Percentiles rank a stretch among this genome's conserved stretches.
phyloP scores from a whole-genome alignment of 257 asterid genomes.

The Solanum tacnaense region DNA sequence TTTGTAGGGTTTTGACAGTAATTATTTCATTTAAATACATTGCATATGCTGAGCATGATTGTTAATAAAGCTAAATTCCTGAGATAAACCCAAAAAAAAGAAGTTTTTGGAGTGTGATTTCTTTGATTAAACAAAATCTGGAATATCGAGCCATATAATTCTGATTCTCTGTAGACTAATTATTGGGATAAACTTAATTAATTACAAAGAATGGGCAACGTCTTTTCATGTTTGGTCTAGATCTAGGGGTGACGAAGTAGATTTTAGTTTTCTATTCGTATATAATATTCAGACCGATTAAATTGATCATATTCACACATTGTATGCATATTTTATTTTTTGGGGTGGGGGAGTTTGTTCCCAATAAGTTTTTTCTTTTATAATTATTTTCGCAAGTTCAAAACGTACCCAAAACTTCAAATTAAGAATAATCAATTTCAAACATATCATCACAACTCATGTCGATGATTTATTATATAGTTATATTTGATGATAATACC shows the following conservation, averaged over 20 bases:
- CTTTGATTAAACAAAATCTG: neutral
- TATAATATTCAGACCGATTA: neutral
- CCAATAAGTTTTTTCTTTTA: neutral
- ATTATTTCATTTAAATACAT: neutral
- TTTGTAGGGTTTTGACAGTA: neutral
- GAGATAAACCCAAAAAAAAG: neutral
- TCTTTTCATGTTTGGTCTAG: neutral
- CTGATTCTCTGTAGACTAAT: neutral
- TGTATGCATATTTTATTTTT: neutral
- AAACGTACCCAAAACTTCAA: accelerated
- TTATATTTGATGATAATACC: neutral
- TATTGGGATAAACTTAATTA: neutral
- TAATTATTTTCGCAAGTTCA: neutral
- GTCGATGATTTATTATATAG: neutral
- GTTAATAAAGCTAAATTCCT: neutral
- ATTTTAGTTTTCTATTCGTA: neutral
- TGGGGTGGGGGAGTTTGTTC: neutral
- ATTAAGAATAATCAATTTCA: accelerated
- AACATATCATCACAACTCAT: neutral
- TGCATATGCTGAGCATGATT: neutral
- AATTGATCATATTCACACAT: neutral
- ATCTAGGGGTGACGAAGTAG: neutral
- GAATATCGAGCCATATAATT: neutral
- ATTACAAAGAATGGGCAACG: neutral
- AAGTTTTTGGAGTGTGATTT: neutral